Evolutionary conservation across 2,329 filamentous ascomycete species (phyloP), one percentile per base, ranked within the genome.

Genomic region (Parasarocladium wereldwijsianum): DNA sequence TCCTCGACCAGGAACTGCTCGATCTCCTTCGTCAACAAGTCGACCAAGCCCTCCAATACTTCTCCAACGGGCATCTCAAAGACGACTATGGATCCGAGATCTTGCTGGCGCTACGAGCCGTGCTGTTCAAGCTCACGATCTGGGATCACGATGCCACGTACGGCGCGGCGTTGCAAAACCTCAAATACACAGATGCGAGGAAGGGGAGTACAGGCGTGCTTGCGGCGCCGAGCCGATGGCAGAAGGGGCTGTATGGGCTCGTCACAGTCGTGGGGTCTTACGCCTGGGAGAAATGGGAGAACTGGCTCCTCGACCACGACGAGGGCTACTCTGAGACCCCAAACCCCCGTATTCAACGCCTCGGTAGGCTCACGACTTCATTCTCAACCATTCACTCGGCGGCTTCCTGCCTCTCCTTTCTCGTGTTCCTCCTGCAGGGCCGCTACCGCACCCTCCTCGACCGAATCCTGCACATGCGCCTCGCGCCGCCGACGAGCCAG

Each of bases 131-230:
- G 55, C 68, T 98, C 37, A 84, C 81, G 11, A 76, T 98, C 34
- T 98, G 90, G 90, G 86, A 96, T 52, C 83, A 94, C 51, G 77
- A 93, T 51, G 83, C 90, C 22, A 92, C 82, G 5, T 96, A 98
- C 52, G 90, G 90, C 36, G 90, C 90, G 8, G 76, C 83, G 20
- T 62, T 98, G 29, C 90, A 98, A 53, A 93, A 93, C 38, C 66
- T 98, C 17, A 76, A 76, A 47, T 96, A 87, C 47, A 80, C 82
- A 8, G 87, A 96, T 49, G 86, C 85, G 28, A 69, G 87, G 37
- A 66, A 63, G 31, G 55, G 55, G 26, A 71, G 71, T 8, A n/a
- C n/a, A n/a, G 57, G 71, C 0, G 68, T 77, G 16, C 57, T 80
- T 30, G 66, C 71, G 9, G 58, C 78, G 11, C 86, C 87, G 0